Base-by-base conservation (phyloP, 75 land plant genomes). In the Pseudotsuga menziesii region DNA sequence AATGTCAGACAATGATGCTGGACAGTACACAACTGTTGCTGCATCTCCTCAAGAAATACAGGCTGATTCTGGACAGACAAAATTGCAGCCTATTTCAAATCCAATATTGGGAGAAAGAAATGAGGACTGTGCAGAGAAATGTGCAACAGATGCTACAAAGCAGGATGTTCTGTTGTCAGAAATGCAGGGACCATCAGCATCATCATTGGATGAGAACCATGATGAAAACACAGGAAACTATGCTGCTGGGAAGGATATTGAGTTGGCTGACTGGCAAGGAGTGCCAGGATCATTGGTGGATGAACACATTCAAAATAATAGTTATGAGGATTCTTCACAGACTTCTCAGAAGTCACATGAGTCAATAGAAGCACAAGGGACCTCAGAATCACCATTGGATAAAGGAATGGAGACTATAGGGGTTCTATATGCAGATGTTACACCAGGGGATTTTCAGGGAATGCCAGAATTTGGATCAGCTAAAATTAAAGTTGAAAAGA, bases 401-500 rank as follows among this genome's bases (percentile, higher is more conserved):
- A 48, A 9, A 48, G 9, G 54, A 1, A 48, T 12, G 0, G 54
- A 9, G 12, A 48, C 12, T 9, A 9, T 12, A 48, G 0, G 54
- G 54, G 54, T 48, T 48, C 54, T 8, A 48, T 12, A 48, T 1
- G 54, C 11, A 48, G 54, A 48, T 9, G 54, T 48, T 48, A 12
- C 54, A 0, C 54, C 12, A 2, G 54, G 48, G 54, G 54, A 11
- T 12, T 48, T 11, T 48, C 54, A 48, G 54, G 54, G 13, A 48
- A 48, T 48, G 54, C 54, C 54, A 48, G 54, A 62, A 60, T 22
- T 60, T 60, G 8, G 2, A 60, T 20, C 5, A 60, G 5, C 8
- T 22, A 60, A 20, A 20, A 20, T 60, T 60, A 60, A 83, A 83
- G 54, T 48, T 48, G 54, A 48, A 48, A 1, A 48, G 54, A 48